Evolutionary conservation across 345 rosid species (phyloP).

Genomic region (Eucalyptus sp.): DNA sequence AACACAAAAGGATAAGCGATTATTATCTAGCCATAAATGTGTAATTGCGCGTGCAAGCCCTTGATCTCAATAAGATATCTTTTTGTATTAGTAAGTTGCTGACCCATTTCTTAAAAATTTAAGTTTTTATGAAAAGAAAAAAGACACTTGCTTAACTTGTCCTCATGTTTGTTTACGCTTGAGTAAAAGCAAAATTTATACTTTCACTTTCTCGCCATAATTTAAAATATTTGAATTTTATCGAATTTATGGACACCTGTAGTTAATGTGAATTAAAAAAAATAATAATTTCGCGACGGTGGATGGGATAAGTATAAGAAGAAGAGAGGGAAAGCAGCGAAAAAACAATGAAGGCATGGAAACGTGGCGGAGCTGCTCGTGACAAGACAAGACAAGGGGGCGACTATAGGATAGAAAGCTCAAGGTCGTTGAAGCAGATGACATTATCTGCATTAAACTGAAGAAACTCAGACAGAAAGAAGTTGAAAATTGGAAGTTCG

Average conservation of each 20-base stretch:
- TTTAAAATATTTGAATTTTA: not conserved
- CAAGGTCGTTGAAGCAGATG: not conserved
- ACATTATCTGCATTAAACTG: not conserved
- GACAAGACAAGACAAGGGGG: not conserved
- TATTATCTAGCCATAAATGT: not conserved
- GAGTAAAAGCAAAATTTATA: not conserved
- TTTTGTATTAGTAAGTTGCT: not conserved
- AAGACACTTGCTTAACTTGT: not conserved
- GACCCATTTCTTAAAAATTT: not conserved
- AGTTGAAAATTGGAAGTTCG: not conserved
- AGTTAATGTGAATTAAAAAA: not conserved
- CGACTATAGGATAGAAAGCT: not conserved
- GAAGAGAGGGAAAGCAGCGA: not conserved
- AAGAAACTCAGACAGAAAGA: not conserved
- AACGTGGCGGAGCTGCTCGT: not conserved
- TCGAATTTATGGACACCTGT: not conserved
- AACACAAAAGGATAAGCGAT: not conserved
- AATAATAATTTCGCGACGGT: not conserved
- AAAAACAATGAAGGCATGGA: not conserved
- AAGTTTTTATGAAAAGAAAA: not conserved
- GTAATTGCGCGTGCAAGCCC: not conserved
- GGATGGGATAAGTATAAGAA: not conserved
- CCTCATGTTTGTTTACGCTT: not conserved
- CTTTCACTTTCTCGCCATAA: not conserved
- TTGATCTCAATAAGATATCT: not conserved